A percentile compares a stretch with the other conserved stretches of the same genome.
phyloP scores from a whole-genome alignment of 1,284 basidiomycete species.

The Cryptococcus sp. region DNA sequence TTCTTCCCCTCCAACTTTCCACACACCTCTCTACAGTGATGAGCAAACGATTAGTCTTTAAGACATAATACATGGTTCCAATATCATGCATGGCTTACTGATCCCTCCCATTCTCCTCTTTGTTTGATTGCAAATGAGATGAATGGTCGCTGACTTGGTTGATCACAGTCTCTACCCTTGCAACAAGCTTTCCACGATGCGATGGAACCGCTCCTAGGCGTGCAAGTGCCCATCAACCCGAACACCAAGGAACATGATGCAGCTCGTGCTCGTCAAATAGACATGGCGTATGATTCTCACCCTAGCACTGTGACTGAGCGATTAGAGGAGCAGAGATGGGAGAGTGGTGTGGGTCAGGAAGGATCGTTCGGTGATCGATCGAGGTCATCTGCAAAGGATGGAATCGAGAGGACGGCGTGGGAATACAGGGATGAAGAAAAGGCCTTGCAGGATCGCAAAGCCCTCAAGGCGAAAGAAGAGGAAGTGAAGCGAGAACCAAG shows the following conservation, averaged over 20 bases:
- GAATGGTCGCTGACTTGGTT: constrained; percentile 10
- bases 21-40: constrained; percentile 36
- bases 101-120: constrained; percentile 18
- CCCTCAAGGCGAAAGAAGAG: constrained; percentile 10
- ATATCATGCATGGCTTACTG: constrained; percentile 53
- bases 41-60: constrained; percentile 55
- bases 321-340: constrained; percentile 43
- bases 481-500: constrained; percentile 14
- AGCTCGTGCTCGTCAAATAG: constrained; percentile 30
- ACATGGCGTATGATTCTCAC: constrained; percentile 28
- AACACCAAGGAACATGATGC: constrained; percentile 20
- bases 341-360: constrained; percentile 29
- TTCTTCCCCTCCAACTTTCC: constrained; percentile 6
- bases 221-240: constrained; percentile 21
- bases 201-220: constrained; percentile 50
- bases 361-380: constrained; percentile 37
- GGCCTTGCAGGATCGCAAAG: constrained; percentile 19
- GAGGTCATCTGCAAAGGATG: constrained; percentile 13
- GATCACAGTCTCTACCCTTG: constrained; percentile 35
- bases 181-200: constrained; percentile 45
- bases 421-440: constrained; percentile 45
- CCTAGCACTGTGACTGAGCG: constrained; percentile 37
- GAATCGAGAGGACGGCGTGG: constrained; percentile 44
- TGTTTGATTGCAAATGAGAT: background rate
- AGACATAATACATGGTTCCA: constrained; percentile 53